Conservation (phyloP, 2,329 filamentous ascomycete species). For the Colletotrichum graminicola region DNA sequence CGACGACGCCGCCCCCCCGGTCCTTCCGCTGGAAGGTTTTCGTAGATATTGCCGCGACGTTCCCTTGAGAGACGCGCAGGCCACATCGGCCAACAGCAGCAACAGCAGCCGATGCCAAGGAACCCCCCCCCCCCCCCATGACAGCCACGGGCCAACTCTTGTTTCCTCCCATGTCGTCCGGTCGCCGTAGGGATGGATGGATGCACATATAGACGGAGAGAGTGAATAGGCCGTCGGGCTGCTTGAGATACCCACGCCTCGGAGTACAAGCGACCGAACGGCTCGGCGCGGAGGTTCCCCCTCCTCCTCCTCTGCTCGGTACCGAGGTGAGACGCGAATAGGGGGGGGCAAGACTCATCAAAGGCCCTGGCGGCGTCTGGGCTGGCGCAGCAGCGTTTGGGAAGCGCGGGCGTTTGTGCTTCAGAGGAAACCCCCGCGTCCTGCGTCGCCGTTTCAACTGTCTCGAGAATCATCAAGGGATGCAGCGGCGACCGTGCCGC, state of each 20-base stretch:
- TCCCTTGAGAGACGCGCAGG: too few relatives aligned
- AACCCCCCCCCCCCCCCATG: too few relatives aligned
- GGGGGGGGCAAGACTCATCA: background rate
- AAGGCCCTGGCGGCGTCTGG: background rate
- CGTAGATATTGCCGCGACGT: background rate
- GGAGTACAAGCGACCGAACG: background rate
- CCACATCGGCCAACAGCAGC: background rate
- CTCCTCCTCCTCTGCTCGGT: background rate
- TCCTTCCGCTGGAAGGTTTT: background rate
- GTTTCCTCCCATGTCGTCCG: conserved; percentile 2
- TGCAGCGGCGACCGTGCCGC: background rate
- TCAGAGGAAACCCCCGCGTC: background rate
- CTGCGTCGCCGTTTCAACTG: background rate
- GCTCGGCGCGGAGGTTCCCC: background rate
- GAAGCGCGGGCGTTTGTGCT: background rate
- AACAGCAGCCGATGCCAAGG: background rate
- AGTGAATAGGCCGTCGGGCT: background rate
- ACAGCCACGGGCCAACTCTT: conserved; percentile 36
- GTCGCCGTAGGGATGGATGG: background rate
- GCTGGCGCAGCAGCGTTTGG: background rate
- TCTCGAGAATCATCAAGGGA: background rate
- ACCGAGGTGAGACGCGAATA: conserved; percentile 10
- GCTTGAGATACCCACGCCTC: background rate
- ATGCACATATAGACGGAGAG: background rate
- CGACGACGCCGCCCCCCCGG: background rate